phyloP scores from a whole-genome alignment of 2,329 filamentous ascomycete genomes.

The Chaetomium globosum region DNA sequence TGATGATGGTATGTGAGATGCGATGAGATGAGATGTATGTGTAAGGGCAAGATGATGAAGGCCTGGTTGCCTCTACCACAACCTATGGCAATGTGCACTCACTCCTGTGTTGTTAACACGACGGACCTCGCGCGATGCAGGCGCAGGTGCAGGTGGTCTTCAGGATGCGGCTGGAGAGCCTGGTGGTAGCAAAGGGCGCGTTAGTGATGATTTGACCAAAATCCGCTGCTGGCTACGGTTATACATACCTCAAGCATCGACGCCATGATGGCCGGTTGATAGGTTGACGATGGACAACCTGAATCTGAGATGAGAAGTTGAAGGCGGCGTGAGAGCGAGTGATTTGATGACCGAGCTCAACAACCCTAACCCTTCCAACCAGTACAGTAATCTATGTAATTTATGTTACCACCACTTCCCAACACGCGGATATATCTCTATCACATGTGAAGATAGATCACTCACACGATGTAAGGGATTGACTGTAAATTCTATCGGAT shows the following conservation, averaged over 20 bases:
- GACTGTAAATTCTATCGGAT: background rate
- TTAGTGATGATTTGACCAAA: conserved; percentile 3
- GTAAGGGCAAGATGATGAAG: background rate
- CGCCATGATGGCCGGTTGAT: conserved; percentile 31
- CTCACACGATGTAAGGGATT: background rate
- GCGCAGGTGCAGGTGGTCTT: conserved; percentile 75
- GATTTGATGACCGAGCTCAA: background rate
- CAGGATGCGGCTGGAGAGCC: conserved; percentile 54
- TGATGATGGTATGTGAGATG: background rate
- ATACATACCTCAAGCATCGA: conserved; percentile 36
- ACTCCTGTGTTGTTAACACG: conserved; percentile 77
- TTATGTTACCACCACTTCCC: too few species aligned
- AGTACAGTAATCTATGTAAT: too few species aligned
- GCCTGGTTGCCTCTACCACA: background rate
- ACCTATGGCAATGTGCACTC: conserved; percentile 38
- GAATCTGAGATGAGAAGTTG: background rate
- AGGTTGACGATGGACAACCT: conserved; percentile 8
- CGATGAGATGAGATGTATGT: background rate
- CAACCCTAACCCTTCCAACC: background rate
- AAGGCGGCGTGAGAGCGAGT: background rate
- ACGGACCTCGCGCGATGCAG: conserved; percentile 83
- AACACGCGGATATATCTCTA: background rate
- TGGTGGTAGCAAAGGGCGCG: conserved; percentile 28
- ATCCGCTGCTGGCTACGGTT: background rate
- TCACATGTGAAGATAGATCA: background rate